Evolutionary conservation across 1,284 basidiomycete species (phyloP).

Genomic region (Apiotrichum montevideense): DNA sequence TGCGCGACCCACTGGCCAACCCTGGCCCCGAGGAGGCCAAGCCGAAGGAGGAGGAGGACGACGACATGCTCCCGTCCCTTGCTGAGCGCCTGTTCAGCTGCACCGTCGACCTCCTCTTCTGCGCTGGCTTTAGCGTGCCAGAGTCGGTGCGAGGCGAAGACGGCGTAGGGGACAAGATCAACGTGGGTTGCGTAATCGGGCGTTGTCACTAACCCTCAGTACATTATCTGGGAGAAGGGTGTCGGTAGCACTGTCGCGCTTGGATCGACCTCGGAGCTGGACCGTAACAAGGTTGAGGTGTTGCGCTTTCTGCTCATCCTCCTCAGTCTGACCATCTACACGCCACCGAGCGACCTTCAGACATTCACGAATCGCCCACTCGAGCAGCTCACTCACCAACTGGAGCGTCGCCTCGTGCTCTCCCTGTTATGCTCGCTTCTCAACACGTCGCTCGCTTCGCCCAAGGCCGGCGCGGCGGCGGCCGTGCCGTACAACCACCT

Average conservation of each 20-base stretch:
- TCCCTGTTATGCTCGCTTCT: conserved; percentile 83
- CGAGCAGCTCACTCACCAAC: conserved; percentile 68
- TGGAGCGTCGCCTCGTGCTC: conserved; percentile 70
- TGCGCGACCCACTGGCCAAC: conserved; percentile 31
- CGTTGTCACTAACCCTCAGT: conserved; percentile 24
- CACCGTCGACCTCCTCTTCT: conserved; percentile 77
- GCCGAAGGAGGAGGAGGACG: conserved; percentile 17
- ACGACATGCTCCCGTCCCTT: conserved; percentile 59
- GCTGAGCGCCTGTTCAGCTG: conserved; percentile 71
- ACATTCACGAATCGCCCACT: conserved; percentile 66
- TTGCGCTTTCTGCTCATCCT: conserved; percentile 76
- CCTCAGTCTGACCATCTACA: conserved; percentile 79
- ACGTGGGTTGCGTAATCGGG: conserved; percentile 40
- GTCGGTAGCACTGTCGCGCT: conserved; percentile 72
- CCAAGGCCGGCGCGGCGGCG: conserved; percentile 49
- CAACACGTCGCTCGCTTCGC: conserved; percentile 70
- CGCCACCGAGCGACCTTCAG: conserved; percentile 63
- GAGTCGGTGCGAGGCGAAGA: conserved; percentile 63
- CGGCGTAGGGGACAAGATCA: conserved; percentile 65
- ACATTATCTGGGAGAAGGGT: conserved; percentile 72
- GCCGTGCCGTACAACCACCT: conserved; percentile 79
- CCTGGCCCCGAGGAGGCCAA: conserved; percentile 6
- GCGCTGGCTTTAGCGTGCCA: conserved; percentile 83
- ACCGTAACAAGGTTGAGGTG: conserved; percentile 77
- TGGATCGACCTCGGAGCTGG: conserved; percentile 61